phyloP scores from a whole-genome alignment of 2,329 filamentous ascomycete species.

The Trichoderma atroviride region DNA sequence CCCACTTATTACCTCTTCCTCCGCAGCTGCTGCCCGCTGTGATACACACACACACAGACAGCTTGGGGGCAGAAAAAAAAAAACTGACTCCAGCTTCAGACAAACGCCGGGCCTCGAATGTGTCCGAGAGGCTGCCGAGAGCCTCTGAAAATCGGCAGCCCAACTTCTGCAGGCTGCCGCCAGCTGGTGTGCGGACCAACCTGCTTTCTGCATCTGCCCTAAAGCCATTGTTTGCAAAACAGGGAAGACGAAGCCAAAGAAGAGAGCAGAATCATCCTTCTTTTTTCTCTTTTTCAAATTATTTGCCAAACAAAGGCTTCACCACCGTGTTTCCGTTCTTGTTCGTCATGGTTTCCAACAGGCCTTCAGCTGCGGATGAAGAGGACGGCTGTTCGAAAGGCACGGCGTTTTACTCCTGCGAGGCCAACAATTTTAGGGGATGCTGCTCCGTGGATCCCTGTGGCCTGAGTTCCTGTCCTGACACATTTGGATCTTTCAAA shows the following conservation, averaged over 20 bases:
- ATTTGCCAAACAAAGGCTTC: neutral
- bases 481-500: neutral
- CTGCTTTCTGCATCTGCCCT: neutral
- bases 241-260: neutral
- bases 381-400: conserved; percentile 36
- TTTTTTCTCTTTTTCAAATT: neutral
- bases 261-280: neutral
- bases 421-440: conserved; percentile 42
- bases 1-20: neutral
- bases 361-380: neutral
- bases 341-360: neutral
- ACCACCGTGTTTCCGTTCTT: neutral
- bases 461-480: conserved; percentile 37
- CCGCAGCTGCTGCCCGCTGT: neutral
- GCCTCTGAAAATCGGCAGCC: neutral
- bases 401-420: conserved; percentile 44
- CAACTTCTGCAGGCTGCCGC: neutral
- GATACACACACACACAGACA: neutral
- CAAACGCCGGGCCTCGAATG: neutral
- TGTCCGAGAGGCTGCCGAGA: neutral
- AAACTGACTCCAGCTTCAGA: neutral
- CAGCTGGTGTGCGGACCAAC: conserved; percentile 11
- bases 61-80: neutral
- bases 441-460: conserved; percentile 54
- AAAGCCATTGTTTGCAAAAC: neutral